Base-by-base conservation (phyloP, 2,329 filamentous ascomycete species). In the Fusarium zealandicum region DNA sequence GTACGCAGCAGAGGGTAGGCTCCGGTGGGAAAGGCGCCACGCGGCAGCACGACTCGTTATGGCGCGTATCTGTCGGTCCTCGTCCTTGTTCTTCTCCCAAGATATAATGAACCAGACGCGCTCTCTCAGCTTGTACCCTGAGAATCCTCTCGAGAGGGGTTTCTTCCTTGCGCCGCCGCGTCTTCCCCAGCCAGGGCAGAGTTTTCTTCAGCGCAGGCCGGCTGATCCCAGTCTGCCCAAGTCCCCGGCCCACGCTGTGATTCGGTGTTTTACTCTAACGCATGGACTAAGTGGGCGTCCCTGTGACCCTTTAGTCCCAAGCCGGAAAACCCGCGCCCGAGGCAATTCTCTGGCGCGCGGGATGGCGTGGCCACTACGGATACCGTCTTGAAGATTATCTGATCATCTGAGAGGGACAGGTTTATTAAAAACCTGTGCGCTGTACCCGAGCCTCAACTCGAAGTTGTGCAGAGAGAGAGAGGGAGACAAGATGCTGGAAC, bases 401-500 rank as follows among this genome's bases (percentile, higher is more conserved):
- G 59, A 62, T 62, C 54, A 25, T 49, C 39, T 12, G 27, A 44
- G 25, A 22, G 10, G 28, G 6, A 31, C 11, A 31, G 13, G 28
- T 25, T 25, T 25, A n/a, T n/a, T n/a, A n/a, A n/a, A 25, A 25
- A 25, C 22, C 22, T 25, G 22, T 25, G 22, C 22, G 22, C 8
- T 25, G 9, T 25, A 25, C 4, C 22, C 22, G 22, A 25, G 22
- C 22, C 22, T 25, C 22, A 25, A 25, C 22, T 25, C 3, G 6
- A 25, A n/a, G n/a, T n/a, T n/a, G 22, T 25, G 5, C 9, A 6
- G 22, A 7, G 8, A 5, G 12, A 5, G 13, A 31, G 28, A n/a
- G 13, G 13, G 5, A 6, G 13, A 20, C 37, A 73, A 51, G 57
- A 87, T 84, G 77, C 80, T 82, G 57, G 83, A 89, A 70, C 84